phyloP scores from a whole-genome alignment of 2,329 filamentous ascomycete genomes.

The Drechmeria coniospora region DNA sequence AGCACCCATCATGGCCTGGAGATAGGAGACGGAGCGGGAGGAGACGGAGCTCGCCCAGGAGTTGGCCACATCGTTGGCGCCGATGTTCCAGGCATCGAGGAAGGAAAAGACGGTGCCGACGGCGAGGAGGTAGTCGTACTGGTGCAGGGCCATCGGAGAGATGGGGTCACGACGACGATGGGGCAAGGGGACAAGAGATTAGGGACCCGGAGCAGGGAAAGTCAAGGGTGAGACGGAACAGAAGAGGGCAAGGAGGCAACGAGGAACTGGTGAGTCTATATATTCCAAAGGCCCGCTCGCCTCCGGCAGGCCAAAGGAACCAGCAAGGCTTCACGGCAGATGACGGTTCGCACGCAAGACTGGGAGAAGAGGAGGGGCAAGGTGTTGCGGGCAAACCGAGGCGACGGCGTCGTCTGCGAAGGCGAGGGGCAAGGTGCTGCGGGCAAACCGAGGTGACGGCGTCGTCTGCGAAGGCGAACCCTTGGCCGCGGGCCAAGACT shows the following conservation, averaged over 20 bases:
- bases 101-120: conserved; percentile 50
- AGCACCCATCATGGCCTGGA: conserved; percentile 43
- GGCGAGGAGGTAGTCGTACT: conserved; percentile 49
- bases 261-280: not conserved
- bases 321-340: no score
- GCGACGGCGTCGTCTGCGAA: no score
- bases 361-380: no score
- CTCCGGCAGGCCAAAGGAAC: no score
- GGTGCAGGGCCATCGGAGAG: conserved; percentile 15
- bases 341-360: no score
- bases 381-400: no score
- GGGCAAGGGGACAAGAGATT: not conserved
- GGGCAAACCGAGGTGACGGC: no score
- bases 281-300: no score
- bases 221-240: not conserved
- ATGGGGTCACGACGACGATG: not conserved
- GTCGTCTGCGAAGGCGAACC: no score
- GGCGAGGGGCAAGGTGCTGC: no score
- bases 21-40: conserved; percentile 47
- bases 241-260: not conserved
- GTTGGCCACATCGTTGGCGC: conserved; percentile 56
- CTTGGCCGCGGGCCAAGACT: no score
- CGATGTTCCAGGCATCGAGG: conserved; percentile 49
- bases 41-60: conserved; percentile 62
- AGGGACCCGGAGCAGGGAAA: no score